Evolutionary conservation across 1,139 yeast species (phyloP), one percentile per base, ranked within the genome.

Genomic region (Zygosaccharomyces sapae): DNA sequence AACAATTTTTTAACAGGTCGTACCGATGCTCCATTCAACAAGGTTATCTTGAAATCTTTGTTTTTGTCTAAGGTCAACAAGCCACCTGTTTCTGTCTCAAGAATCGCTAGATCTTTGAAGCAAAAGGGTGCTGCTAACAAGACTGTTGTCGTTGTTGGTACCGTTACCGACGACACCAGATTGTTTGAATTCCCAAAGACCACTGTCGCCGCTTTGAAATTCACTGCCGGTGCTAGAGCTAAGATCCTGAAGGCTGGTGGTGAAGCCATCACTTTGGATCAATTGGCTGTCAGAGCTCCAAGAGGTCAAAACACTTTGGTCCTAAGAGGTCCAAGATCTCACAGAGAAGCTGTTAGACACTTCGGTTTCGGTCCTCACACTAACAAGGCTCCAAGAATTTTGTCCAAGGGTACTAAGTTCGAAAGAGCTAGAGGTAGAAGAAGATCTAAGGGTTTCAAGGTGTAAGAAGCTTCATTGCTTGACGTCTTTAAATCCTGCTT

Each of bases 341-440:
- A 95, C 75, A 88, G 99, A 83, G 97, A 92, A 81, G 96, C 98
- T 69, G 97, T 88, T 69, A 88, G 97, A 83, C 98, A 92, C 86
- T 94, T 94, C 73, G 98, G 98, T 76, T 74, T 92, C 77, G 98
- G 98, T 79, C 99, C 98, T 71, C 97, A 94, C 95, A 86, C 87
- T 83, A 79, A 83, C 79, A 94, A 92, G 87, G 98, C 97, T 70
- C 99, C 99, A 79, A 89, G 95, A 82, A 85, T 92, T 75, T 71
- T 78, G 72, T 90, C 97, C 62, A 89, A 81, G 77, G 98, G 98
- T 75, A 92, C 97, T 83, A 92, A 92, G 81, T 92, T 92, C 83
- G 98, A 94, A 84, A 88, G 94, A 78, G 98, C 97, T 70, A 92
- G 98, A 87, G 98, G 98, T 84, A 94, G 86, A 77, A 85, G 99